Conservation (phyloP, 805 yeast species). For the Cyberlindnera maritima region DNA sequence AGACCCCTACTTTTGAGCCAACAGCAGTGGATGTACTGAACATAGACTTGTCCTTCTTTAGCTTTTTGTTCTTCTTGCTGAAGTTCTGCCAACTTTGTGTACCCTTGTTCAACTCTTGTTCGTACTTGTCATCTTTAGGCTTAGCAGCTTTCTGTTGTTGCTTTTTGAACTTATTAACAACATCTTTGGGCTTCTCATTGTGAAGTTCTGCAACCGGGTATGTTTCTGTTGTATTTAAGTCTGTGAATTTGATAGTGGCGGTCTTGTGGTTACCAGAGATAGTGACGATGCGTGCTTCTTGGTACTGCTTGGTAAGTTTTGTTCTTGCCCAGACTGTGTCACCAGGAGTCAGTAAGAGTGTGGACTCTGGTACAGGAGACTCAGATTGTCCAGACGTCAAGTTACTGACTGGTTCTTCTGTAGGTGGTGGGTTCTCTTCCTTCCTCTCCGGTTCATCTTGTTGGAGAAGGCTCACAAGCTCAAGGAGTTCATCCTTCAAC, state of each 20-base stretch:
- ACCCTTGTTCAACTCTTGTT: slow-evolving; percentile 12
- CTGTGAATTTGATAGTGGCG: slow-evolving; percentile 13
- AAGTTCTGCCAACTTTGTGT: slow-evolving; percentile 23
- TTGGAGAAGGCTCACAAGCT: slow-evolving; percentile 15
- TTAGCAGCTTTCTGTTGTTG: slow-evolving; percentile 8
- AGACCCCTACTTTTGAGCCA: slow-evolving; percentile 21
- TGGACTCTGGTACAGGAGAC: not conserved
- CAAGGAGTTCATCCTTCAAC: slow-evolving; percentile 16
- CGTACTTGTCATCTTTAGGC: slow-evolving; percentile 11
- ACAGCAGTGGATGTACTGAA: slow-evolving; percentile 13
- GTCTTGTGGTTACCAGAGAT: slow-evolving; percentile 20
- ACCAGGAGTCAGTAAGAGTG: slow-evolving; percentile 2
- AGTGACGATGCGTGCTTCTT: slow-evolving; percentile 16
- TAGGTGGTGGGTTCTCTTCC: not conserved
- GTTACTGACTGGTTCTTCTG: not conserved
- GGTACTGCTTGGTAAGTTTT: slow-evolving; percentile 8
- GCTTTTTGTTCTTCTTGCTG: slow-evolving; percentile 16
- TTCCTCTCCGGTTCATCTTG: slow-evolving; percentile 2
- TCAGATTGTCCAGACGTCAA: not conserved
- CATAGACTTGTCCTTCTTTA: slow-evolving; percentile 4
- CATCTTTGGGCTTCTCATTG: slow-evolving; percentile 14
- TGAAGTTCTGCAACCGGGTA: slow-evolving; percentile 12
- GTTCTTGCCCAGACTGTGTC: slow-evolving; percentile 17
- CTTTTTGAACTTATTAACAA: slow-evolving; percentile 12
- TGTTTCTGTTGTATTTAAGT: slow-evolving; percentile 11